These are phyloP conservation scores for Sugiyamaella grinbergsii DNA, from an alignment of 1,139 yeast genomes.

Conservation along the genomic window DNA sequence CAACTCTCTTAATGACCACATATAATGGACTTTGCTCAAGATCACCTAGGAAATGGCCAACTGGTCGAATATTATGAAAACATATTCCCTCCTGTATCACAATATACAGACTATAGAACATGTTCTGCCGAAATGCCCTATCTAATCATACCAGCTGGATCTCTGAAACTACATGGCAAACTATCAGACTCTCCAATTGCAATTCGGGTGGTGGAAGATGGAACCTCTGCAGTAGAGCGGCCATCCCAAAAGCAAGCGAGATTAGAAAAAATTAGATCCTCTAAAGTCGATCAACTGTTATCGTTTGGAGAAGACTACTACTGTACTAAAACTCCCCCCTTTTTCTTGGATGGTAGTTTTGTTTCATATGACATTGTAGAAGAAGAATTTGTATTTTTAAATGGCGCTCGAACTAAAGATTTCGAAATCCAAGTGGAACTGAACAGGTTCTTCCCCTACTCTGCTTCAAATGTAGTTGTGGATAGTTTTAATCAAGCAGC, in stretches of 20 bases:
- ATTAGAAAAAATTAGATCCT: background rate
- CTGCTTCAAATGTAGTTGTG: slow-evolving; percentile 1
- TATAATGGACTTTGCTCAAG: slow-evolving; percentile 2
- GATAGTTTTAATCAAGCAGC: background rate
- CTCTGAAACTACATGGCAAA: slow-evolving; percentile 11
- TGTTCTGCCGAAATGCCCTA: slow-evolving; percentile 12
- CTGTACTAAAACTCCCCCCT: slow-evolving; percentile 1
- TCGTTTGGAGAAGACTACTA: background rate
- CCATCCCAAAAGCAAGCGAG: background rate
- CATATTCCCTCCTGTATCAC: background rate
- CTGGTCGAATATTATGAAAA: slow-evolving; percentile 1
- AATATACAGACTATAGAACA: background rate
- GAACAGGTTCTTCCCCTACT: slow-evolving; percentile 14
- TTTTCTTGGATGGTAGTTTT: slow-evolving; percentile 3
- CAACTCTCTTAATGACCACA: too few relatives aligned
- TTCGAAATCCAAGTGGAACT: slow-evolving; percentile 18
- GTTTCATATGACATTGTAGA: slow-evolving; percentile 15
- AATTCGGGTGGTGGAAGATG: slow-evolving; percentile 14
- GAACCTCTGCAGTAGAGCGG: background rate
- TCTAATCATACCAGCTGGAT: slow-evolving; percentile 18
- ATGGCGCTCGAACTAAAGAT: slow-evolving; percentile 12
- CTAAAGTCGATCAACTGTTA: background rate
- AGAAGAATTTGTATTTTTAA: slow-evolving; percentile 15
- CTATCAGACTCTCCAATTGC: slow-evolving; percentile 13
- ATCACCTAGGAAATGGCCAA: slow-evolving; percentile 5